Percentiles rank a stretch among this genome's conserved stretches.
These are phyloP conservation scores for Lithospermum erythrorhizon DNA, from an alignment of 257 asterid genomes.

Conservation along the genomic window DNA sequence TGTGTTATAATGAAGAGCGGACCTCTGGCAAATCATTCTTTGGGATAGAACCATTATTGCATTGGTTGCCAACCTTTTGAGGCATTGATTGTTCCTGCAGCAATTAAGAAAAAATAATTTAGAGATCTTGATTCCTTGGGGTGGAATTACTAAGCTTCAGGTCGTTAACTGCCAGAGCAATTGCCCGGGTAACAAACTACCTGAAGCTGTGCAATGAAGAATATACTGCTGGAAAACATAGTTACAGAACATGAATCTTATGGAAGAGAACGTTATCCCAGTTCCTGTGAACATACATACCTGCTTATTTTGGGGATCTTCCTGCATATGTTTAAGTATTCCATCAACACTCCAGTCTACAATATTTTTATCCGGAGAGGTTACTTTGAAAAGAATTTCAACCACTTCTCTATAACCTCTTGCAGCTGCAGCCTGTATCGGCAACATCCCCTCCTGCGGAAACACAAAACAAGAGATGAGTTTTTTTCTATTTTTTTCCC, in stretches of 20 bases:
- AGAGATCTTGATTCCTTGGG: neutral
- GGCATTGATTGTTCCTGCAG: constrained; percentile 41
- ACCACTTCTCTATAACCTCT: constrained; percentile 56
- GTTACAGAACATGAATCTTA: neutral
- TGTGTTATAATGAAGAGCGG: neutral
- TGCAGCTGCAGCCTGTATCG: constrained; percentile 75
- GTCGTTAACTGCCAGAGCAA: neutral
- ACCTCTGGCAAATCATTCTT: constrained; percentile 66
- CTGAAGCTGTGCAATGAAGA: neutral
- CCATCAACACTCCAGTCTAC: constrained; percentile 75
- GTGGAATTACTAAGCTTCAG: neutral
- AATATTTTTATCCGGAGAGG: constrained; percentile 31
- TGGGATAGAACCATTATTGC: constrained; percentile 18
- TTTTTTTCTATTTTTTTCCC: too few species aligned
- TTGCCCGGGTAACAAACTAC: neutral
- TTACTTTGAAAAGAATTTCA: constrained; percentile 65
- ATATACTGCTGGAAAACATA: neutral
- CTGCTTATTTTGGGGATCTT: constrained; percentile 37
- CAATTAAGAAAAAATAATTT: neutral
- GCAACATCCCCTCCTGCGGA: constrained; percentile 72
- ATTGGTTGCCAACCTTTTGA: constrained; percentile 25
- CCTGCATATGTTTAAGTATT: constrained; percentile 51
- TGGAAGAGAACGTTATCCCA: neutral
- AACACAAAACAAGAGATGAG: neutral
- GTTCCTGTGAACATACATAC: constrained; percentile 18